These are phyloP conservation scores for Acephala macrosclerotiorum DNA, from an alignment of 2,329 filamentous ascomycete species.

Conservation along the genomic window DNA sequence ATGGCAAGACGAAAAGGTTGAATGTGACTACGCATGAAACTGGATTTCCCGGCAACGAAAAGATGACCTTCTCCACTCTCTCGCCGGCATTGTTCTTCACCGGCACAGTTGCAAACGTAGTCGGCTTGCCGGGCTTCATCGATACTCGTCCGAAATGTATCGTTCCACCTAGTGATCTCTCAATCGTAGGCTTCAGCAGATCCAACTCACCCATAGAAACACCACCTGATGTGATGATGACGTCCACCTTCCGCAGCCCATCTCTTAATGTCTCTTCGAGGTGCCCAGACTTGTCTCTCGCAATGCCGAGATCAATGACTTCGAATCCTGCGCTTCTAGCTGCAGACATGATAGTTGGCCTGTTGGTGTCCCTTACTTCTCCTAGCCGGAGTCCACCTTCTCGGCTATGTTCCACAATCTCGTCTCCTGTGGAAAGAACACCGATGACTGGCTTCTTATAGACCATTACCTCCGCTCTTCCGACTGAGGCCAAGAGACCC, in stretches of 20 bases:
- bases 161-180: slow-evolving; percentile 85
- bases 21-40: slow-evolving; percentile 93
- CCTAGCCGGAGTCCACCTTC: slow-evolving; percentile 72
- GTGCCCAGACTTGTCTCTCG: slow-evolving; percentile 72
- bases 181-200: slow-evolving; percentile 94
- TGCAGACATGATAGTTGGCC: slow-evolving; percentile 85
- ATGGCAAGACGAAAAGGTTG: slow-evolving; percentile 91
- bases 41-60: slow-evolving; percentile 92
- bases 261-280: slow-evolving; percentile 81
- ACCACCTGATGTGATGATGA: slow-evolving; percentile 91
- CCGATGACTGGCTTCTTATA: slow-evolving; percentile 83
- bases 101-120: slow-evolving; percentile 91
- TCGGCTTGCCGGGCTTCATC: slow-evolving; percentile 99
- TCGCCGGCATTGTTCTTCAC: slow-evolving; percentile 65
- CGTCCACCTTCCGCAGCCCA: slow-evolving; percentile 76
- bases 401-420: slow-evolving; percentile 80
- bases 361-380: slow-evolving; percentile 93
- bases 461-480: slow-evolving; percentile 72
- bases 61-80: slow-evolving; percentile 74
- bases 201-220: slow-evolving; percentile 99
- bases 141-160: slow-evolving; percentile 96
- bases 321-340: slow-evolving; percentile 77
- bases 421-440: slow-evolving; percentile 92
- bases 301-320: slow-evolving; percentile 86
- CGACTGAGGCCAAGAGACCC: slow-evolving; percentile 86